These are phyloP conservation scores for Dictyostelium citrinum DNA, from an alignment of 78 protist genomes.

Conservation along the genomic window DNA sequence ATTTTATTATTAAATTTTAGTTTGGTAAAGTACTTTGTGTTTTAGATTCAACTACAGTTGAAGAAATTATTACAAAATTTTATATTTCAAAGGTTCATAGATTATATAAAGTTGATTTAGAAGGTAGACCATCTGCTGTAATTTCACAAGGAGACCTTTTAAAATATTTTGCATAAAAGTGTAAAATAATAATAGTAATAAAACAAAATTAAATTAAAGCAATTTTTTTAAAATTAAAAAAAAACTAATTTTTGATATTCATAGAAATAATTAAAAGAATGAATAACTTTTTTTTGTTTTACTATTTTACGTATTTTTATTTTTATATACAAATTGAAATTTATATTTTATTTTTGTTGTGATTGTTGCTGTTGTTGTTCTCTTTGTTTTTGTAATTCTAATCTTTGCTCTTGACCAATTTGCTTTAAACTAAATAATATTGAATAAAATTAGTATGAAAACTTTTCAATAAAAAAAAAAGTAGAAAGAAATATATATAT, in stretches of 20 bases:
- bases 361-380: background rate
- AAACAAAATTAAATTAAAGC: too few relatives aligned
- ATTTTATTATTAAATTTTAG: background rate
- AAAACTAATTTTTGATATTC: too few relatives aligned
- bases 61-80: constrained; percentile 32
- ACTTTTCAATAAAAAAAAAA: background rate
- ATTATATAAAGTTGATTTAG: constrained; percentile 9
- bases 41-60: constrained; percentile 19
- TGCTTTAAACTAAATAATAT: background rate
- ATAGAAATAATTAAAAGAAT: too few relatives aligned
- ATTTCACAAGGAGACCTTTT: constrained; percentile 65
- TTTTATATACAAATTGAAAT: background rate
- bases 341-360: background rate
- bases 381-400: background rate
- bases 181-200: background rate
- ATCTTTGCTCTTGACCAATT: background rate
- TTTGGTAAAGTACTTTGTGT: constrained; percentile 22
- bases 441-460: background rate
- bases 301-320: too few relatives aligned
- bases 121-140: background rate
- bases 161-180: background rate
- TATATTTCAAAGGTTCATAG: constrained; percentile 42
- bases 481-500: background rate
- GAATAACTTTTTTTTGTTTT: too few relatives aligned
- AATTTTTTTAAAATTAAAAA: too few relatives aligned